Evolutionary conservation across 139 green algal species (phyloP), one percentile per base, ranked within the genome.

Genomic region (Gonium pectorale): DNA sequence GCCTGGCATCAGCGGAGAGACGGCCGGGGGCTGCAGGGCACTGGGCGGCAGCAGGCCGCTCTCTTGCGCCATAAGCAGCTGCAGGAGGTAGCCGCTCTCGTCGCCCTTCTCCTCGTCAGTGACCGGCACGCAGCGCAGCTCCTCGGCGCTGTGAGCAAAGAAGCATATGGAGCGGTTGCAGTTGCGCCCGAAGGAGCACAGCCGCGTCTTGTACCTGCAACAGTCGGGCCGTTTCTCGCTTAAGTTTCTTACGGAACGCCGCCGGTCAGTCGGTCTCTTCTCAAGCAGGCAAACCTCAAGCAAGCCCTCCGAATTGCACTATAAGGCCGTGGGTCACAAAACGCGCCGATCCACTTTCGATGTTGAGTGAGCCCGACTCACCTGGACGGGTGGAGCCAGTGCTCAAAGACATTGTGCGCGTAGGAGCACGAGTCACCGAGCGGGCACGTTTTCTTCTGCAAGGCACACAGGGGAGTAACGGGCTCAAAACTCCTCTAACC

Each of bases 381-480:
- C 79, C 94, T 94, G 56, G 77, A 94, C 5, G 95, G 95, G 80
- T 98, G 95, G 60, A 98, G 90, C 95, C 95, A 98, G 84, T 96
- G 96, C 89, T 98, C 95, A 40, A 98, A 98, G 0, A 98, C 93
- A 70, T 96, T 97, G 90, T 98, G 95, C 8, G 92, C 90, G 67
- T 95, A 97, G 35, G 90, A 91, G 85, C 95, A 98, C 43, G 80
- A 68, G 49, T 97, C 94, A 1, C 95, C 92, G 31, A 94, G 87
- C 0, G 92, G 87, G 79, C 95, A 98, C 11, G 69, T 75, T 31
- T 93, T 91, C 35, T 95, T 94, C 91, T 95, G 91, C 79, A 68
- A 43, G 35, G 59, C 3, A 7, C 8, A 62, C 7, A 19, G 44
- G 41, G 1, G 67, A 6, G 6, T 37, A 74, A n/a, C 38, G 46